A percentile compares a stretch with the other conserved stretches of the same genome.
These are phyloP conservation scores for Globisporangium viniferum DNA, from an alignment of 352 stramenopile species.

Conservation along the genomic window DNA sequence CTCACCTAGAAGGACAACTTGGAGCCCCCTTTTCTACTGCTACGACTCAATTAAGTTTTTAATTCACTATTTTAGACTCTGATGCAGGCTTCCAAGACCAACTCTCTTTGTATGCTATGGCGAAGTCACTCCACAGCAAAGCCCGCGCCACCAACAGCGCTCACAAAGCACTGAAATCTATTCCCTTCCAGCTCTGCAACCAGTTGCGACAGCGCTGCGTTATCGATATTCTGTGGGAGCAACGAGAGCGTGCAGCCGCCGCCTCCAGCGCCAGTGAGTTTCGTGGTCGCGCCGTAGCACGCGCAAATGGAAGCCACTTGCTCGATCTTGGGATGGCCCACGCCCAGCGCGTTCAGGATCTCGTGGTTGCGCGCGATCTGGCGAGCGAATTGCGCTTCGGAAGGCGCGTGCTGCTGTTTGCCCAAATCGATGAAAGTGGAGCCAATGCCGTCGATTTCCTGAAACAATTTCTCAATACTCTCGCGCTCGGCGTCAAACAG, in stretches of 20 bases:
- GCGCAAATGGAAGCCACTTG: conserved; percentile 61
- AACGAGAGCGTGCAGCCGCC: conserved; percentile 89
- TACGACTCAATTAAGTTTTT: conserved; percentile 3
- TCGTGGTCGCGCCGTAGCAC: conserved; percentile 62
- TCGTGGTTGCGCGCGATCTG: conserved; percentile 74
- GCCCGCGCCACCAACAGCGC: conserved; percentile 50
- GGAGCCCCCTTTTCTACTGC: neutral
- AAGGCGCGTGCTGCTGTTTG: conserved; percentile 32
- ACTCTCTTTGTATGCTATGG: neutral
- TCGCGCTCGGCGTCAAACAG: conserved; percentile 52
- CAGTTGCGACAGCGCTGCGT: conserved; percentile 38
- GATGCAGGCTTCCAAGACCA: neutral
- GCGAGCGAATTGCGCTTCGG: conserved; percentile 36
- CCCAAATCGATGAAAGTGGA: conserved; percentile 51
- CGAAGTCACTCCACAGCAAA: conserved; percentile 21
- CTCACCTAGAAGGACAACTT: neutral
- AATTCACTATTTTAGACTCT: conserved; percentile 17
- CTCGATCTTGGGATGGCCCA: conserved; percentile 84
- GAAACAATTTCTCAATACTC: conserved; percentile 54
- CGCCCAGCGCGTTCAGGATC: conserved; percentile 72
- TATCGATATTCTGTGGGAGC: conserved; percentile 41
- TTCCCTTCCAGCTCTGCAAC: conserved; percentile 42
- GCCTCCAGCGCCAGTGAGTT: conserved; percentile 88
- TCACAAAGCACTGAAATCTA: conserved; percentile 57
- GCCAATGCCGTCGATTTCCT: conserved; percentile 77